Conservation (phyloP, 208 protist genomes). For the Endotrypanum monterogeii region DNA sequence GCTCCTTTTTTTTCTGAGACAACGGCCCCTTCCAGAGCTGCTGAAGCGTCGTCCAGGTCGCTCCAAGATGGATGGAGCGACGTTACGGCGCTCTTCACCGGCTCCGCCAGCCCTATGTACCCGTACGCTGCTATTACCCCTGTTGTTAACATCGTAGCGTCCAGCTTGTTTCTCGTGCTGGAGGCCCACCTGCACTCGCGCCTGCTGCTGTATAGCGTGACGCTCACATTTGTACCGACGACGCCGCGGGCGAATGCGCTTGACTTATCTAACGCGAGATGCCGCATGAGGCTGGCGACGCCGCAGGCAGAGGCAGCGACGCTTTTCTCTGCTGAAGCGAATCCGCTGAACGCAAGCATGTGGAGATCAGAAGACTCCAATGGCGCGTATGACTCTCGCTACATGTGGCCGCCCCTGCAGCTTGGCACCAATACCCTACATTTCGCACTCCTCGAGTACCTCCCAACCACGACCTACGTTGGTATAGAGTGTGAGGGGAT, state of each 20-base stretch:
- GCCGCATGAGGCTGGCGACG: constrained; percentile 30
- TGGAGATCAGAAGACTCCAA: constrained; percentile 14
- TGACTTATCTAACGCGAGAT: constrained; percentile 30
- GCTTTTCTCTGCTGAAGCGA: constrained; percentile 10
- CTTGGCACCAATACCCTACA: constrained; percentile 40
- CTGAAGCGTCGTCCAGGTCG: not conserved
- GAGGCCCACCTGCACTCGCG: constrained; percentile 38
- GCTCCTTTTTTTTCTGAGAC: not conserved
- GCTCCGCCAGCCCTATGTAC: not conserved
- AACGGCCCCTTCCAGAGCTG: not conserved
- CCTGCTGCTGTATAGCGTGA: constrained; percentile 33
- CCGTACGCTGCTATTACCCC: constrained; percentile 8
- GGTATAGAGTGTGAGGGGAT: constrained; percentile 33
- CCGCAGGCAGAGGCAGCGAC: constrained; percentile 16
- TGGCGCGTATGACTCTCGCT: constrained; percentile 6
- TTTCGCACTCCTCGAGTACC: constrained; percentile 25
- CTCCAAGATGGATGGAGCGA: not conserved
- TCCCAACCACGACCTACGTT: constrained; percentile 34
- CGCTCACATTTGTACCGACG: constrained; percentile 24
- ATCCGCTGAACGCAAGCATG: constrained; percentile 25
- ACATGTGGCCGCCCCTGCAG: constrained; percentile 32
- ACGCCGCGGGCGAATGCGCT: constrained; percentile 7
- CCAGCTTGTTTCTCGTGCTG: constrained; percentile 18
- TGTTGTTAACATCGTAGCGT: constrained; percentile 1
- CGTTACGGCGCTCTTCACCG: constrained; percentile 3